Evolutionary conservation across 2,329 filamentous ascomycete species (phyloP), one percentile per base, ranked within the genome.

Genomic region (Alternaria burnsii): DNA sequence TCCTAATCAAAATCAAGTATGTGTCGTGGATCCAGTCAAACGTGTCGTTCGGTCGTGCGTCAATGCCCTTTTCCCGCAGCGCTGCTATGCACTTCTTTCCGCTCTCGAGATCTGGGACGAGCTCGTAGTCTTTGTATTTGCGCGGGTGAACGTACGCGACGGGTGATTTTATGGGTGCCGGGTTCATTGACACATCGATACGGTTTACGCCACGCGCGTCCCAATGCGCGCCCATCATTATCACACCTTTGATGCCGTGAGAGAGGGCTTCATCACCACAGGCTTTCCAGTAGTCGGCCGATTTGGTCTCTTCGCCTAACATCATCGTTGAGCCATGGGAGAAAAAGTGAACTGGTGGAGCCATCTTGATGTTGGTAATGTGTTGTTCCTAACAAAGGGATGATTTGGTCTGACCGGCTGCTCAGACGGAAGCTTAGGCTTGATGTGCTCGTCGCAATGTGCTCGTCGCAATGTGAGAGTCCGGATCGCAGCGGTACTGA

Each of bases 21-120:
- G 87, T 89, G 75, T 91, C 89, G 79, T 91, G 88, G 71, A 91
- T 91, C 89, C 88, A 91, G 70, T 91, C 86, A 65, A 91, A 91
- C 0, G 71, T 80, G 0, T 81, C 68, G 70, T 90, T 88, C 1
- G 74, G 78, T 4, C 75, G 71, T 1, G 83, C 86, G 34, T 86
- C 80, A 75, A 90, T 85, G 9, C 88, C 87, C 2, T 82, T 81
- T 2, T 73, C 70, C 5, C 75, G 65, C 2, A 91, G 81, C 52
- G 87, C 77, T 0, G 76, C 66, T 46, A 89, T 81, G 69, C 85
- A 85, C 9, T 79, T 78, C 18, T 83, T 74, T 0, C 82, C 83
- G 10, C 82, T 86, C 5, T 76, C 69, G 2, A 90, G 78, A 73
- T 91, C 88, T 0, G 88, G 84, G 43, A 83, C 83, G 20, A 90